Evolutionary conservation across 2,329 filamentous ascomycete genomes (phyloP).

Genomic region (Pseudocercospora crystallina): DNA sequence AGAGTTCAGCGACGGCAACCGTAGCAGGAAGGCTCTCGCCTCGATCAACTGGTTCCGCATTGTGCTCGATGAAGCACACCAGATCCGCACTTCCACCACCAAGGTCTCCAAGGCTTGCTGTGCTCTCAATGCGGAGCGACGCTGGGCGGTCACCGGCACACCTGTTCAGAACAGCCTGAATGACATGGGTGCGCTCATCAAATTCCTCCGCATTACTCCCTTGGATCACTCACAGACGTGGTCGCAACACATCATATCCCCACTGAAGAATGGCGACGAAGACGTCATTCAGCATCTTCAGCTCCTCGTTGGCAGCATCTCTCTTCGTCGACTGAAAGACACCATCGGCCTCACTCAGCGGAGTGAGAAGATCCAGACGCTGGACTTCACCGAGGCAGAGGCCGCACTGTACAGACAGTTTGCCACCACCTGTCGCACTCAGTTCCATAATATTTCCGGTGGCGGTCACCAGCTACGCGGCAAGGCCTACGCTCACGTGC

Average conservation of each 20-base stretch:
- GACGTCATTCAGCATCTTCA: slow-evolving; percentile 82
- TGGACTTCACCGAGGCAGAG: slow-evolving; percentile 77
- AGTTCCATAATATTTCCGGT: slow-evolving; percentile 73
- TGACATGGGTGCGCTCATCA: slow-evolving; percentile 82
- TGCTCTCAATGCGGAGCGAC: slow-evolving; percentile 71
- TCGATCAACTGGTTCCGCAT: slow-evolving; percentile 90
- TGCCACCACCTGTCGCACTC: slow-evolving; percentile 73
- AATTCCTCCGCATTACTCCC: slow-evolving; percentile 79
- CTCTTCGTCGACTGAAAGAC: slow-evolving; percentile 85
- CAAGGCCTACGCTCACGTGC: slow-evolving; percentile 87
- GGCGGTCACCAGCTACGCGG: slow-evolving; percentile 55
- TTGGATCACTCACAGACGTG: slow-evolving; percentile 80
- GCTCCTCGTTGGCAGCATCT: slow-evolving; percentile 90
- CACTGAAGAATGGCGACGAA: slow-evolving; percentile 83
- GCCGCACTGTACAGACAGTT: slow-evolving; percentile 79
- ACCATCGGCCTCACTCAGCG: slow-evolving; percentile 79
- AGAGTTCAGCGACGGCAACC: slow-evolving; percentile 49
- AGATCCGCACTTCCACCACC: slow-evolving; percentile 82
- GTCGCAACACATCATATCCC: slow-evolving; percentile 73
- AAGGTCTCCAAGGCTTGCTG: slow-evolving; percentile 83
- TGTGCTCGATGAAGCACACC: slow-evolving; percentile 91
- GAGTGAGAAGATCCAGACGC: slow-evolving; percentile 68
- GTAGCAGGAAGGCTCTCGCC: slow-evolving; percentile 63
- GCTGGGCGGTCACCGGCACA: slow-evolving; percentile 97
- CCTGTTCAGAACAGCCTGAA: slow-evolving; percentile 92